A percentile compares a stretch with the other conserved stretches of the same genome.
Evolutionary conservation across 2,329 filamentous ascomycete genomes (phyloP).

Genomic region (Xylaria sp.): DNA sequence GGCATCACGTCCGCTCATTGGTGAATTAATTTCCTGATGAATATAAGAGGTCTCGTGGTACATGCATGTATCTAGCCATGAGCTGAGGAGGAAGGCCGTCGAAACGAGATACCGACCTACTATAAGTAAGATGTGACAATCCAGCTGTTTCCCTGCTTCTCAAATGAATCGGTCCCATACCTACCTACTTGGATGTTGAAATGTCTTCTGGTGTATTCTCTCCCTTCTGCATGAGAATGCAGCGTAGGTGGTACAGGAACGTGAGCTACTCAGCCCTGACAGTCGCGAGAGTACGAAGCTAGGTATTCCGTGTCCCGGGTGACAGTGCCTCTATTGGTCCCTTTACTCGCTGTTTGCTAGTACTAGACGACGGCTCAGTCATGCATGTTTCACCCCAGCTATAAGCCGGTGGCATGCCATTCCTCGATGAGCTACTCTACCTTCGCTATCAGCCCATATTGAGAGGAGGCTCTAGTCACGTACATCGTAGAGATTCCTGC

Average conservation of each 20-base stretch:
- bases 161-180: not conserved
- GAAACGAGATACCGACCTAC: not conserved
- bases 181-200: too few relatives aligned
- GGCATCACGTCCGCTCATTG: not conserved
- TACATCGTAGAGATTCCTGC: too few relatives aligned
- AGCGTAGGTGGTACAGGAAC: not conserved
- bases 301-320: not conserved
- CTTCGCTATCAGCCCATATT: not conserved
- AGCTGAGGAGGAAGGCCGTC: not conserved
- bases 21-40: not conserved
- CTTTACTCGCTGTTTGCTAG: not conserved
- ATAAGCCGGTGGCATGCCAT: not conserved
- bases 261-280: not conserved
- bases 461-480: constrained; percentile 18
- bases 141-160: not conserved
- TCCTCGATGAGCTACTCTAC: not conserved
- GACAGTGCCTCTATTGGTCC: not conserved
- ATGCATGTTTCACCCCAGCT: not conserved
- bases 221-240: too few relatives aligned
- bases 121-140: constrained; percentile 3
- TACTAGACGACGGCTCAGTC: not conserved
- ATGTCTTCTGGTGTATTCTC: too few relatives aligned
- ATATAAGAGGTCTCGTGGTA: not conserved
- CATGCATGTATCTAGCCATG: not conserved
- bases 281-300: not conserved